These are phyloP conservation scores for Kodamaea laetipori DNA, from an alignment of 805 yeast genomes.

Conservation along the genomic window DNA sequence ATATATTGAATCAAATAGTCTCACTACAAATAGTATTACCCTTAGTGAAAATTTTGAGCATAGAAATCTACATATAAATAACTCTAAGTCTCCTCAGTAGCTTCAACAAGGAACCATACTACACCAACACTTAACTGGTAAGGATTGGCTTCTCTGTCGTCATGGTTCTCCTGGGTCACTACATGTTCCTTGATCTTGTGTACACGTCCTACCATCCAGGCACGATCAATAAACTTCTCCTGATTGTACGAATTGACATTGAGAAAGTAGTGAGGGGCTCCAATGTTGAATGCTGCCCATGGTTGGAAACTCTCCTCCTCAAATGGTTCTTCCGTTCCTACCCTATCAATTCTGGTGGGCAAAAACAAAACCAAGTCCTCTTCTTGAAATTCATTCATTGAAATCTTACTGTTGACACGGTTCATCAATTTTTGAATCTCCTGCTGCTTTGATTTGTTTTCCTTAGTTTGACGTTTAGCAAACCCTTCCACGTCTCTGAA, in stretches of 20 bases:
- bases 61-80: neutral
- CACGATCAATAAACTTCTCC: slow-evolving; percentile 46
- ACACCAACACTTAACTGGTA: slow-evolving; percentile 63
- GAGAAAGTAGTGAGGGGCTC: slow-evolving; percentile 81
- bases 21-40: too few species aligned
- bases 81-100: slow-evolving; percentile 38
- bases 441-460: slow-evolving; percentile 53
- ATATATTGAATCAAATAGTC: too few species aligned
- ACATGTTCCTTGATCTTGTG: slow-evolving; percentile 53
- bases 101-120: slow-evolving; percentile 65
- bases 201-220: slow-evolving; percentile 83
- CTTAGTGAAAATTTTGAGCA: too few species aligned
- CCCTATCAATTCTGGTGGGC: slow-evolving; percentile 63
- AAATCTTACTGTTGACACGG: slow-evolving; percentile 53
- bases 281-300: slow-evolving; percentile 95
- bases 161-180: slow-evolving; percentile 48
- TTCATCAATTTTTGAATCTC: slow-evolving; percentile 43
- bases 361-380: slow-evolving; percentile 84
- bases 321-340: slow-evolving; percentile 13
- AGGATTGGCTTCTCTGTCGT: slow-evolving; percentile 53
- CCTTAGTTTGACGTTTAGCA: slow-evolving; percentile 83
- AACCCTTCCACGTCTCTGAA: slow-evolving; percentile 85
- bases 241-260: slow-evolving; percentile 34
- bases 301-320: slow-evolving; percentile 44
- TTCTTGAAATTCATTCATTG: slow-evolving; percentile 64